Conservation (phyloP, 2,329 filamentous ascomycete genomes). For the Pochonia chlamydosporia region DNA sequence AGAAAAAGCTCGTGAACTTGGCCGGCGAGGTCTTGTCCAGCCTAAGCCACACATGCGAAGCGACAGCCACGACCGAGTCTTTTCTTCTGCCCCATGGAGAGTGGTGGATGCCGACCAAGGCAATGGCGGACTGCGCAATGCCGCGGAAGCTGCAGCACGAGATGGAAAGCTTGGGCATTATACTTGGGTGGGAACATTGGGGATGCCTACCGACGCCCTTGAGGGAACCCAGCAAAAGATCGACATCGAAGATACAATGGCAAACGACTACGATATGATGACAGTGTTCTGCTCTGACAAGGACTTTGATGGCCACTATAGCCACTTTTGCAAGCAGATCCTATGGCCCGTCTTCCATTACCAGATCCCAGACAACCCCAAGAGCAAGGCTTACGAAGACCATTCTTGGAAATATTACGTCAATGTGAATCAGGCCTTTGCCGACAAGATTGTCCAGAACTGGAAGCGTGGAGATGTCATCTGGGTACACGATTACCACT, state of each 20-base stretch:
- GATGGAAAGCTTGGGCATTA: conserved; percentile 66
- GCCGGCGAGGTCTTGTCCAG: conserved; percentile 52
- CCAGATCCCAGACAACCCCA: conserved; percentile 94
- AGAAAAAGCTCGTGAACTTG: conserved; percentile 52
- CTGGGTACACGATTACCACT: conserved; percentile 95
- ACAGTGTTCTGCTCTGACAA: conserved; percentile 83
- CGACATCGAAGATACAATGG: conserved; percentile 76
- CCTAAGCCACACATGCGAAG: conserved; percentile 47
- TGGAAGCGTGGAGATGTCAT: conserved; percentile 92
- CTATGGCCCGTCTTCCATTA: conserved; percentile 98
- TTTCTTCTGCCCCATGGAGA: conserved; percentile 74
- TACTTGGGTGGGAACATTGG: conserved; percentile 87
- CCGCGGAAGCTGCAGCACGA: conserved; percentile 70
- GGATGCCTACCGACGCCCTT: conserved; percentile 88
- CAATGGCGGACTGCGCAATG: conserved; percentile 87
- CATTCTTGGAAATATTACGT: conserved; percentile 96
- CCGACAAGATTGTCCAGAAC: conserved; percentile 80
- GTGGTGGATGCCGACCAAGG: conserved; percentile 84
- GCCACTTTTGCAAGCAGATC: conserved; percentile 96
- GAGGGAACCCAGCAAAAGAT: conserved; percentile 67
- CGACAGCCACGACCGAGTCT: conserved; percentile 62
- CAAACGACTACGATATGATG: conserved; percentile 75
- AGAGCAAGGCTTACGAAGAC: conserved; percentile 96
- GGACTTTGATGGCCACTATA: conserved; percentile 91
- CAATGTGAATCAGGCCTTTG: conserved; percentile 87